Evolutionary conservation across 257 asterid species (phyloP), one percentile per base, ranked within the genome.

Genomic region (Solanum virginianum): DNA sequence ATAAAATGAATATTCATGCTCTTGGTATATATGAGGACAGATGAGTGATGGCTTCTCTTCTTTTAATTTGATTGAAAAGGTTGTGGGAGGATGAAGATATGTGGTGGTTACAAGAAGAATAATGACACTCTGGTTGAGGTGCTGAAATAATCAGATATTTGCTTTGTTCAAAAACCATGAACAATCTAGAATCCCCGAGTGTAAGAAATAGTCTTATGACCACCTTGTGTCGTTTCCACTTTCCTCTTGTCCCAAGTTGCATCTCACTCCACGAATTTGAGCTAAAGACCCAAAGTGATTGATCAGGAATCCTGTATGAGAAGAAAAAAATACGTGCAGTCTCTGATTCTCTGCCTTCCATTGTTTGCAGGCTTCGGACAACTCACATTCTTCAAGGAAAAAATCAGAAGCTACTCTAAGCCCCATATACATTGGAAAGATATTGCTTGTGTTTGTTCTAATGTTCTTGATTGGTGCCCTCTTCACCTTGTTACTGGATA

Each of bases 401-500:
- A 57, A 22, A 26, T 75, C 66, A 3, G 62, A 79, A 47, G 62
- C 92, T 3, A 85, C 90, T 57, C 2, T 92, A 66, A 89, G 85
- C 87, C 56, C 24, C 12, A 8, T 87, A 65, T 96, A 96, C 88
- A 47, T 91, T 1, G 95, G 92, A 55, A 96, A 94, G 94, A 92
- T 94, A 89, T 49, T 93, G 85, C 66, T 94, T 49, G 95, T 94
- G 5, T 92, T 95, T 84, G 55, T 93, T 79, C 83, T 96, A 80
- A 86, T 96, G 74, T 92, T 96, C 77, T 86, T 90, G 62, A 82
- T 96, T 14, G 99, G 96, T 74, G 95, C 98, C 72, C 43, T 85
- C 80, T 91, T 93, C 92, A 90, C 97, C 1, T 63, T 94, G 90
- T 84, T 89, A 20, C 89, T 96, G 62, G 98, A 96, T 86, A 93